Conservation (phyloP, 75 land plant species). For the Sequoia sempervirens region DNA sequence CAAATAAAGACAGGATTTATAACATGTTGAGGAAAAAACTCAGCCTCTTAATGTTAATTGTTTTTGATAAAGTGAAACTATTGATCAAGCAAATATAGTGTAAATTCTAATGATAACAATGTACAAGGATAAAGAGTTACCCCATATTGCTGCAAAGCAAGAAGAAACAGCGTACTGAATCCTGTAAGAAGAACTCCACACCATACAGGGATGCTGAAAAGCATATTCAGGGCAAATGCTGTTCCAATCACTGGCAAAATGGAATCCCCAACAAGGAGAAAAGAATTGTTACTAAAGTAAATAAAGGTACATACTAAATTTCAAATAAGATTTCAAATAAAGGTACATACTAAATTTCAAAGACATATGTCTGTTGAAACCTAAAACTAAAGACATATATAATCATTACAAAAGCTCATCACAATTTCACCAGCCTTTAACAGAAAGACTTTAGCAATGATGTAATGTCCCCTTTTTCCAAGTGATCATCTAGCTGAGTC, state of each 20-base stretch:
- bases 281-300: not conserved
- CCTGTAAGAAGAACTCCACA: conserved; percentile 80
- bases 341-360: not conserved
- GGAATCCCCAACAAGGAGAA: not conserved
- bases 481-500: too few relatives aligned
- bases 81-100: not conserved
- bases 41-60: not conserved
- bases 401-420: not conserved
- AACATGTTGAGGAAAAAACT: not conserved
- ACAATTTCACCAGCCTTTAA: not conserved
- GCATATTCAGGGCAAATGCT: conserved; percentile 83
- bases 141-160: conserved; percentile 80
- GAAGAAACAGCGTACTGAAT: conserved; percentile 66
- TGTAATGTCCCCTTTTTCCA: too few relatives aligned
- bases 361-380: not conserved
- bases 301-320: too few relatives aligned
- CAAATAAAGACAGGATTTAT: not conserved
- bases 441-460: not conserved
- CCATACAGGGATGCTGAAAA: conserved; percentile 87
- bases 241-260: conserved; percentile 69
- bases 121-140: conserved; percentile 18
- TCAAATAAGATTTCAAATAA: not conserved
- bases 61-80: not conserved
- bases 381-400: not conserved
- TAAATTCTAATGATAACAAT: conserved; percentile 3